A percentile compares a stretch with the other conserved stretches of the same genome.
Conservation (phyloP, 768 basidiomycete species). For the Collybiopsis confluens region DNA sequence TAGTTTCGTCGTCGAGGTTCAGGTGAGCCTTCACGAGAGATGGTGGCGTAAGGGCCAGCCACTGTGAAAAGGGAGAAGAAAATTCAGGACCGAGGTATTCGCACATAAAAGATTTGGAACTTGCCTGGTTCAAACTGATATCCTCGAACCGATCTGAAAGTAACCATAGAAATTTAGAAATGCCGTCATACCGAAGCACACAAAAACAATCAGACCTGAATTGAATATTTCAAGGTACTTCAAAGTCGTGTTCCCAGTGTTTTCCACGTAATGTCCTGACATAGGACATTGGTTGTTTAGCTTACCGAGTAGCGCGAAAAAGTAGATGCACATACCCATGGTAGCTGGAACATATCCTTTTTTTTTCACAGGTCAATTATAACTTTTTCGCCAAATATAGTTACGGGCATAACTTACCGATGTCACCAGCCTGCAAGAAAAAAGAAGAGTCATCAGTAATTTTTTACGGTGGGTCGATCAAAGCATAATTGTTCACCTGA, state of each 20-base stretch:
- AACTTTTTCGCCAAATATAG: not conserved
- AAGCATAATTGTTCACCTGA: constrained; percentile 26
- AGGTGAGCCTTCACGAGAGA: constrained; percentile 38
- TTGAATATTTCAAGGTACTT: constrained; percentile 61
- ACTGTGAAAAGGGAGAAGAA: constrained; percentile 16
- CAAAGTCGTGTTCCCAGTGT: constrained; percentile 56
- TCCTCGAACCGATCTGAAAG: constrained; percentile 45
- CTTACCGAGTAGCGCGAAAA: not conserved
- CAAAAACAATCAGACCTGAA: constrained; percentile 29
- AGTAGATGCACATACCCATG: constrained; percentile 33
- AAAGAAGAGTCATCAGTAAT: not conserved
- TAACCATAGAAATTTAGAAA: not conserved
- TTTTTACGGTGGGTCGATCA: not conserved
- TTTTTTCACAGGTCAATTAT: constrained; percentile 5
- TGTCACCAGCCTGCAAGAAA: constrained; percentile 53
- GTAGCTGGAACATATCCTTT: constrained; percentile 53
- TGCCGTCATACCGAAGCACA: not conserved
- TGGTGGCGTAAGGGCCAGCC: constrained; percentile 40
- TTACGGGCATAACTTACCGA: constrained; percentile 32
- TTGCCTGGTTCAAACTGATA: constrained; percentile 22
- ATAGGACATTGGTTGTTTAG: not conserved
- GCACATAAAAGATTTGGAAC: too few species aligned
- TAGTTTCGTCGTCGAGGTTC: constrained; percentile 29
- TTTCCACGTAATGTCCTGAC: constrained; percentile 64
- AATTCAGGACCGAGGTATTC: too few species aligned